Evolutionary conservation across 1,139 yeast species (phyloP), one percentile per base, ranked within the genome.

Genomic region (Zygotorulaspora mrakii): DNA sequence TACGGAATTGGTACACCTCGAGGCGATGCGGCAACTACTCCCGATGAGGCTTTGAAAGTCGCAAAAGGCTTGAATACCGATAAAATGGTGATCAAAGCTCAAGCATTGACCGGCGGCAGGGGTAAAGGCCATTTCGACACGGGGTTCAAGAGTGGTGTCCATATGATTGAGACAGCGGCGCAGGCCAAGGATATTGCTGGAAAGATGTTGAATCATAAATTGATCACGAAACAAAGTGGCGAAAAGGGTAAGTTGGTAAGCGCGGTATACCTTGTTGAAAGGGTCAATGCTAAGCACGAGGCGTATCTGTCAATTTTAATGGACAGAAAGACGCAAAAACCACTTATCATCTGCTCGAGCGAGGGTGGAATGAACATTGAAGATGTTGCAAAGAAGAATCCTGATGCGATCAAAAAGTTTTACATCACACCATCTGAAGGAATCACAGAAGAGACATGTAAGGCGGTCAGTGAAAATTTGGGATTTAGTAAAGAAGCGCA

Each of bases 321-420:
- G 84, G 98, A 91, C 76, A 85, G 99, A 72, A 77, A 80, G 54
- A 75, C 82, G 52, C 95, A 89, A 70, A 74, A 79, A 55, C 96
- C 97, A 49, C 75, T 91, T 71, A 86, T 91, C 64, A 96, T 91
- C 53, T 96, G 96, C 35, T 87, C 96, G 26, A 74, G 95, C 53
- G 94, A 91, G 73, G 99, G 99, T 73, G 99, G 99, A 74, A 89
- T 94, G 95, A 96, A 91, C 70, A 94, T 91, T 62, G 99, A 91
- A 74, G 95, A 95, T 66, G 97, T 94, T 54, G 99, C 98, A 47
- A 83, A 83, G 56, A 80, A 76, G 57, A 83, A 78, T 69, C 99
- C 99, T 42, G 79, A 77, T 46, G 95, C 96, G 55, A 94, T 91
- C 72, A 83, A 87, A 73, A 81, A 94, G 53, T 87, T 82, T 77